Base-by-base conservation (phyloP, 2,329 filamentous ascomycete genomes). In the Chrysoporthe austroafricana region DNA sequence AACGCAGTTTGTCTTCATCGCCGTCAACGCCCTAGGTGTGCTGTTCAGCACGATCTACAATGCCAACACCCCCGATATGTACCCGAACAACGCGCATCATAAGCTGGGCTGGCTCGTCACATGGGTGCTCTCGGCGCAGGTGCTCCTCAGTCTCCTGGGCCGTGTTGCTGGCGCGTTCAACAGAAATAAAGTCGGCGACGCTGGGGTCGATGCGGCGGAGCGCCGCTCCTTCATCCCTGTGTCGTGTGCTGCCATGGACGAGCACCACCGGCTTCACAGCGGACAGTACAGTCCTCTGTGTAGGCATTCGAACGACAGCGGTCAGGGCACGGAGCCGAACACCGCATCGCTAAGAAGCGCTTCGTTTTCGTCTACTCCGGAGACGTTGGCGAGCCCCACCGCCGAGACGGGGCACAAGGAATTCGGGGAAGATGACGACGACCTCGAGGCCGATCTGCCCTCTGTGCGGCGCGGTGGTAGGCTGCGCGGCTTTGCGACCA, bases 51-150 rank as follows among this genome's bases (percentile, higher is more conserved):
- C 87, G 62, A 81, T 93, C 44, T 97, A 97, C 82, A 93, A 96
- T 76, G 84, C 86, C 67, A 88, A 86, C 71, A 97, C 93, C 0
- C 93, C 94, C 0, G 92, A 97, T 75, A 81, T 97, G 32, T 97
- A 97, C 76, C 89, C 89, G 43, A 90, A 91, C 76, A 97, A 97
- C 76, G 87, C 91, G n/a, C 94, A 97, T 77, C 90, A 94, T 81
- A 94, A 92, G 77, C 85, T 95, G 56, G 94, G 94, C 65, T 98
- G 95, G 95, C 83, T 92, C 54, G 85, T 91, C 42, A 95, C 91
- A 3, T 91, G 88, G 83, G 82, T 94, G 4, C 84, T 91, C 13
- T 84, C 84, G 63, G 88, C 85, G 0, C 95, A 97, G 80, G 84
- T 91, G 18, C 73, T 91, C 50, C 81, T 97, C 76, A 87, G 88